phyloP scores from a whole-genome alignment of 2,329 filamentous ascomycete species.

The Monosporascus sp. region DNA sequence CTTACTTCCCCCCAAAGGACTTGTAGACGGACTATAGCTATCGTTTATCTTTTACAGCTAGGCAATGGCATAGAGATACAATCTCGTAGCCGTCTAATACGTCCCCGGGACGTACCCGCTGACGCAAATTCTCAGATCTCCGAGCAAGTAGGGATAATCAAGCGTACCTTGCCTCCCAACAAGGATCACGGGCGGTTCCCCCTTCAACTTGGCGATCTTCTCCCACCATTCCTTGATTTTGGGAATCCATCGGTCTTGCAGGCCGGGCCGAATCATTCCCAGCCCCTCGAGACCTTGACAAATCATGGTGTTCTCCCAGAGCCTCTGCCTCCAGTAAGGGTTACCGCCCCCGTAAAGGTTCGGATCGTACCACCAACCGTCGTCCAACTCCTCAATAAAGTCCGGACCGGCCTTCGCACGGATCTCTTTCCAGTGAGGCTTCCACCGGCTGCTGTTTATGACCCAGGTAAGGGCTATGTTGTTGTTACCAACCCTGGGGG shows the following conservation, averaged over 20 bases:
- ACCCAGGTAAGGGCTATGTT: constrained; percentile 4
- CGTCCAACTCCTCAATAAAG: constrained; percentile 1
- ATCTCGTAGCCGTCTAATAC: not conserved
- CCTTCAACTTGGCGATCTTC: constrained; percentile 6
- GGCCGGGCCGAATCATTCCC: constrained; percentile 5
- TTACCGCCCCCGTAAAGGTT: not conserved
- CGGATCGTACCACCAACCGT: not conserved
- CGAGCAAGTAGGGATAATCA: constrained; percentile 10
- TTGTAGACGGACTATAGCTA: too few species aligned
- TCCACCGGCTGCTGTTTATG: constrained; percentile 4
- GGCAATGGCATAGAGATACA: too few species aligned
- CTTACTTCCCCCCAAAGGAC: too few species aligned
- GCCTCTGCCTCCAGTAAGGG: constrained; percentile 2
- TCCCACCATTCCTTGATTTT: constrained; percentile 9
- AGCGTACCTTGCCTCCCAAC: constrained; percentile 4
- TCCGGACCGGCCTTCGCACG: constrained; percentile 4
- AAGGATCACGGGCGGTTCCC: constrained; percentile 1
- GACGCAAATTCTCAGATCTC: constrained; percentile 6
- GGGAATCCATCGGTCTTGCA: constrained; percentile 2
- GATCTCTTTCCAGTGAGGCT: constrained; percentile 1
- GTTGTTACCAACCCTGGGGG: not conserved
- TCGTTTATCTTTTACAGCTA: too few species aligned
- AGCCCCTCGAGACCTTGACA: constrained; percentile 12
- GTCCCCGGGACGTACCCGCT: not conserved
- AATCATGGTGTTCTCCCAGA: constrained; percentile 9